A percentile compares a stretch with the other conserved stretches of the same genome.
These are phyloP conservation scores for Trichoderma sp. DNA, from an alignment of 2,329 filamentous ascomycete species.

Conservation along the genomic window DNA sequence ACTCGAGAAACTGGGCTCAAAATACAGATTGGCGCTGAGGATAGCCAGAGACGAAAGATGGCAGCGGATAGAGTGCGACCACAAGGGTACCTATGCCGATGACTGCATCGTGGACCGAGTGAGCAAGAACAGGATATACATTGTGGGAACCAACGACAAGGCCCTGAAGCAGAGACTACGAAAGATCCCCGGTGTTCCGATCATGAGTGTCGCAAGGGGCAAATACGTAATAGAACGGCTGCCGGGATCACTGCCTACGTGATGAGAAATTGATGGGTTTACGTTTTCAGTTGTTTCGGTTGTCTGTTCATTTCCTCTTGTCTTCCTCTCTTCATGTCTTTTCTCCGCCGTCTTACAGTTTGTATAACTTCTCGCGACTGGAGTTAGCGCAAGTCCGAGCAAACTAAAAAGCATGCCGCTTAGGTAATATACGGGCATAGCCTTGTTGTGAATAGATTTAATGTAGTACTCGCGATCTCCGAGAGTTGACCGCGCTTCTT, in stretches of 20 bases:
- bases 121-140: slow-evolving; percentile 73
- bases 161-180: slow-evolving; percentile 80
- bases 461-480: background rate
- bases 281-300: background rate
- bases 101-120: slow-evolving; percentile 81
- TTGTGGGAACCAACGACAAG: slow-evolving; percentile 75
- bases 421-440: slow-evolving; percentile 7
- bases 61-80: slow-evolving; percentile 82
- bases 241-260: slow-evolving; percentile 73
- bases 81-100: slow-evolving; percentile 81
- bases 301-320: background rate
- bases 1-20: slow-evolving; percentile 83
- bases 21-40: slow-evolving; percentile 81
- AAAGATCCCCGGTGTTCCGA: slow-evolving; percentile 68
- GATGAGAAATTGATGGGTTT: slow-evolving; percentile 20
- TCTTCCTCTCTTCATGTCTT: background rate
- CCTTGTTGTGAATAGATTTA: background rate
- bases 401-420: background rate
- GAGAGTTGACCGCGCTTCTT: background rate
- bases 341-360: background rate
- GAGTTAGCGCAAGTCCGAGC: slow-evolving; percentile 23
- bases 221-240: slow-evolving; percentile 95
- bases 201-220: slow-evolving; percentile 79
- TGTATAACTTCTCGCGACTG: slow-evolving; percentile 16
- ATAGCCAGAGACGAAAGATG: slow-evolving; percentile 90